Evolutionary conservation across 108 stramenopile species (phyloP), one percentile per base, ranked within the genome.

Genomic region (Fragilaria crotonensis): DNA sequence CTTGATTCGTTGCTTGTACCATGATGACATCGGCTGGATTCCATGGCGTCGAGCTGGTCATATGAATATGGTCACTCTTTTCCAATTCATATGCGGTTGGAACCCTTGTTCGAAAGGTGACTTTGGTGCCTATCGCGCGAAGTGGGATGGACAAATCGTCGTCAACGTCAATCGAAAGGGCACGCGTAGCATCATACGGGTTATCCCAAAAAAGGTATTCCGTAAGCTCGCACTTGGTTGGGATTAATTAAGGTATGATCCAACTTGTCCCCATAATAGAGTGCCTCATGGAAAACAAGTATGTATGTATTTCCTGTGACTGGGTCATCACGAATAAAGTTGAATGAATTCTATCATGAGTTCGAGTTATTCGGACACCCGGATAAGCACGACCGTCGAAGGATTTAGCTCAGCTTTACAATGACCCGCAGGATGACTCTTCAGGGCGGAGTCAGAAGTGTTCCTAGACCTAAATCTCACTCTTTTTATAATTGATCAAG

Each of bases 221-320:
- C 72, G 44, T 53, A 54, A 21, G 28, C 3, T 32, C n/a, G n/a
- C n/a, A n/a, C n/a, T n/a, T n/a, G n/a, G n/a, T n/a, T n/a, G n/a
- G n/a, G n/a, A n/a, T n/a, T 74, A 59, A 5, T 69, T 11, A 33
- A 75, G 70, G 51, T 60, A 65, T 19, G 78, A 63, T 33, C 64
- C 57, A 5, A 80, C n/a, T 31, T 76, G 29, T 21, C 18, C 22
- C 20, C 63, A 26, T 5, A 59, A 30, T 14, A 67, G 25, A 29
- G 41, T 36, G 26, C 52, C 52, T 20, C 36, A 28, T 30, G 70
- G 51, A 32, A 57, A 65, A 3, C 75, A 47, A 1, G 59, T 47
- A 32, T 61, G 28, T 54, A 57, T 20, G 70, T 82, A 0, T 28
- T 27, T 0, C 54, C 41, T 7, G 59, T 64, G 4, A 33, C 11